Evolutionary conservation across 805 yeast species (phyloP).

Genomic region (Kodamaea laetipori): DNA sequence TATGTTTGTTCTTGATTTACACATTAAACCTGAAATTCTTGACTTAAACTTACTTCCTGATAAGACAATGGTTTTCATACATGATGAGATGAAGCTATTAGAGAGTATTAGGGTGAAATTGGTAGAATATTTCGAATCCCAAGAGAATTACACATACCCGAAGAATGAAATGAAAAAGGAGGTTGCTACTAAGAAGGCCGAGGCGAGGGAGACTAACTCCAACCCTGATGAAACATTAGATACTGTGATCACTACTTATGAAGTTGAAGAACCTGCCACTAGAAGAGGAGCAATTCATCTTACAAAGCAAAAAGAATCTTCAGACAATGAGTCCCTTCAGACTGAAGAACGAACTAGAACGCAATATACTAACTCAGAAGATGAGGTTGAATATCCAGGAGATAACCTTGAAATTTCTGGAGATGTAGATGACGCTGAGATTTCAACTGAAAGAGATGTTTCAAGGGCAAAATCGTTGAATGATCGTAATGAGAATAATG

Average conservation of each 20-base stretch:
- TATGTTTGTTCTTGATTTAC: constrained; percentile 61
- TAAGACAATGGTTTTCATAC: constrained; percentile 70
- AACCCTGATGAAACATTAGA: constrained; percentile 4
- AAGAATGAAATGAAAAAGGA: constrained; percentile 5
- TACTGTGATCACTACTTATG: constrained; percentile 5
- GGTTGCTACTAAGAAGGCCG: neutral
- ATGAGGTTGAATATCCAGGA: no score
- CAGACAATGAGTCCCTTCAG: no score
- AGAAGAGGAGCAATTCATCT: neutral
- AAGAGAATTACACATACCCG: constrained; percentile 27
- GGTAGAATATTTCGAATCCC: constrained; percentile 44
- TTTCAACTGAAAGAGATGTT: no score
- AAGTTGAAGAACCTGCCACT: neutral
- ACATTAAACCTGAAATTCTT: constrained; percentile 50
- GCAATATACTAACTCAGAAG: no score
- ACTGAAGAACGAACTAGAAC: no score
- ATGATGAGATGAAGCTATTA: constrained; percentile 61
- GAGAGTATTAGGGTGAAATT: constrained; percentile 58
- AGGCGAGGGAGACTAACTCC: neutral
- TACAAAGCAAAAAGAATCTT: no score
- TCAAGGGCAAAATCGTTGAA: no score
- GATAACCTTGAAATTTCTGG: no score
- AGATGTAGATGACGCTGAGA: no score
- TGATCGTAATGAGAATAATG: no score
- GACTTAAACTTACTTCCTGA: constrained; percentile 95